Evolutionary conservation across 2,329 filamentous ascomycete species (phyloP).

Genomic region (Periconia digitata): DNA sequence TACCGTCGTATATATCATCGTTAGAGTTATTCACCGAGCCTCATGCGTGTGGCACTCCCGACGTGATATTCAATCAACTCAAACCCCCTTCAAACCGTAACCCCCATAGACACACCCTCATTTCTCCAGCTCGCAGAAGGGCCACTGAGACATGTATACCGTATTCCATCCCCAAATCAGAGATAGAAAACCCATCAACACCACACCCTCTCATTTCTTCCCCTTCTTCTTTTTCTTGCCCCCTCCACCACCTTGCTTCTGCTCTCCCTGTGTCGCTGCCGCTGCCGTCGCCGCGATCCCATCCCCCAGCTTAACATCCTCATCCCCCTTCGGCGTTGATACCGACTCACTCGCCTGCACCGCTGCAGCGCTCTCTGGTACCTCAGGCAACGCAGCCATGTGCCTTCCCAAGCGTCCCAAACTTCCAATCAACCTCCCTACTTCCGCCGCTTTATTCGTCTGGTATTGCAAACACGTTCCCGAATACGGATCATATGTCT

Average conservation of each 20-base stretch:
- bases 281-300: constrained; percentile 17
- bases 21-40: too few species aligned
- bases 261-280: constrained; percentile 36
- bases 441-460: constrained; percentile 88
- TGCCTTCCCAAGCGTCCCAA: constrained; percentile 73
- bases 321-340: constrained; percentile 37
- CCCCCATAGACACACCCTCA: too few species aligned
- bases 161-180: too few species aligned
- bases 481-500: constrained; percentile 82
- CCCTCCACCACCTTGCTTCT: constrained; percentile 34
- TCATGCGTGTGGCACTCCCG: too few species aligned
- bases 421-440: constrained; percentile 76
- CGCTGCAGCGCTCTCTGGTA: constrained; percentile 38
- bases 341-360: constrained; percentile 27
- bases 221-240: constrained; percentile 55
- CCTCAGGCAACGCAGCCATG: constrained; percentile 55
- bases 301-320: constrained; percentile 32
- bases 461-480: constrained; percentile 87
- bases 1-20: too few species aligned
- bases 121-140: too few species aligned
- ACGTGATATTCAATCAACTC: too few species aligned
- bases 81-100: too few species aligned
- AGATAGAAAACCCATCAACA: too few species aligned
- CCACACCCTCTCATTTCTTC: constrained; percentile 46
- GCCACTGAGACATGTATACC: too few species aligned